These are phyloP conservation scores for Coemansia sp. DNA, from an alignment of 192 early-diverging fungal species.

Conservation along the genomic window DNA sequence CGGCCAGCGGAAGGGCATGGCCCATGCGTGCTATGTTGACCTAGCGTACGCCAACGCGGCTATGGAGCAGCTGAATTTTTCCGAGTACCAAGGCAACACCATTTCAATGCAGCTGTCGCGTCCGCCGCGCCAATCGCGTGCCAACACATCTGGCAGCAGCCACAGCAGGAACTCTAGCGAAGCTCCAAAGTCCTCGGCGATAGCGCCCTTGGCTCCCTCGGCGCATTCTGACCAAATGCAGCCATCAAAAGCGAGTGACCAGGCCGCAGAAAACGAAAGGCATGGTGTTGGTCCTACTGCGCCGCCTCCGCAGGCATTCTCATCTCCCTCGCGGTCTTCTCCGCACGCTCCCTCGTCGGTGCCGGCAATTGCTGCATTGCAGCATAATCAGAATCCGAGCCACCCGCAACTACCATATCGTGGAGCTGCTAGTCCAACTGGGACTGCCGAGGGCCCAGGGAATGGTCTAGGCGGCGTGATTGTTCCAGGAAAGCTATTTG, in stretches of 20 bases:
- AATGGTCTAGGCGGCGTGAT: constrained; percentile 48
- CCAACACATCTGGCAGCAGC: constrained; percentile 8
- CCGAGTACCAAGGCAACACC: constrained; percentile 45
- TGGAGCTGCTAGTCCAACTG: constrained; percentile 10
- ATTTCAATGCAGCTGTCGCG: constrained; percentile 27
- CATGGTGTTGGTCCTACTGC: not conserved
- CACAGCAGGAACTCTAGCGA: not conserved
- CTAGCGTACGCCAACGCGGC: constrained; percentile 30
- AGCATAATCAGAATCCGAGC: not conserved
- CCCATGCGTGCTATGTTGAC: constrained; percentile 49
- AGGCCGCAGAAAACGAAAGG: not conserved
- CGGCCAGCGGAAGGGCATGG: constrained; percentile 28
- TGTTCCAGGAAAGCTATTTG: constrained; percentile 57
- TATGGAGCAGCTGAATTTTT: constrained; percentile 51
- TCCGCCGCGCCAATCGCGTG: constrained; percentile 29
- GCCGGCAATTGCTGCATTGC: not conserved
- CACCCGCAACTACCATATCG: constrained; percentile 5
- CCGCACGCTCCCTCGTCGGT: constrained; percentile 6
- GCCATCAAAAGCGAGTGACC: not conserved
- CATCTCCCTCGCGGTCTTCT: not conserved
- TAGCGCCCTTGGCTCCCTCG: too few relatives aligned
- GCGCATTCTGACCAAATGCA: not conserved
- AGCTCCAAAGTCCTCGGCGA: not conserved
- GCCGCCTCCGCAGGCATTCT: not conserved
- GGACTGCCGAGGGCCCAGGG: constrained; percentile 19